Conservation (phyloP, 1,284 basidiomycete species). For the Puccinia coronata region DNA sequence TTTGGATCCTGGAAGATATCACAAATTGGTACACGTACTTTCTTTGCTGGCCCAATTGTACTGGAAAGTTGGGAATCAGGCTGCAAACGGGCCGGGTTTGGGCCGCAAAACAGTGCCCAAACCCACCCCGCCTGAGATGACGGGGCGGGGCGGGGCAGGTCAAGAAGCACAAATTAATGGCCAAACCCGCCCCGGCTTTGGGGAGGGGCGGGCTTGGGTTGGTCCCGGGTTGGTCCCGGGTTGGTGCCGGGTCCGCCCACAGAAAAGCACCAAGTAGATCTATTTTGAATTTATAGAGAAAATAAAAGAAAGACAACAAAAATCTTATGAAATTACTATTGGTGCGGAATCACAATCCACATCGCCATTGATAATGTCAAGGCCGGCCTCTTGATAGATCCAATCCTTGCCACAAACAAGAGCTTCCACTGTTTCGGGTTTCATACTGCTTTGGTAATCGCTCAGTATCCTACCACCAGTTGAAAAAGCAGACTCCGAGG, state of each 20-base stretch:
- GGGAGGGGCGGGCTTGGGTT: neutral
- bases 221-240: neutral
- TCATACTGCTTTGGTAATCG: neutral
- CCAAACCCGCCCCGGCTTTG: neutral
- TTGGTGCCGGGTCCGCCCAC: too few relatives aligned
- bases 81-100: neutral
- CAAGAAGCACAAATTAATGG: neutral
- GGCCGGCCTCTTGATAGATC: neutral
- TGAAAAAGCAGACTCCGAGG: neutral
- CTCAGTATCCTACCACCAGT: neutral
- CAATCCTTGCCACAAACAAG: neutral
- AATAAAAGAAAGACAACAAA: too few relatives aligned
- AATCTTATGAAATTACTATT: too few relatives aligned
- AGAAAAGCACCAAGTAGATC: neutral
- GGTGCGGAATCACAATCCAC: neutral
- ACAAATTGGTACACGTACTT: too few relatives aligned
- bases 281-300: too few relatives aligned
- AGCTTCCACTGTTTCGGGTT: neutral
- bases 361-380: slow-evolving; percentile 3
- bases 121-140: neutral
- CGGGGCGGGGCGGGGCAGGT: neutral
- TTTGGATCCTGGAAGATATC: too few relatives aligned
- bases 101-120: neutral
- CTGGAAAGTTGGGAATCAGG: too few relatives aligned
- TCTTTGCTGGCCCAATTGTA: too few relatives aligned